Conservation (phyloP, 495 filamentous ascomycete species). For the Trypethelium eluteriae region DNA sequence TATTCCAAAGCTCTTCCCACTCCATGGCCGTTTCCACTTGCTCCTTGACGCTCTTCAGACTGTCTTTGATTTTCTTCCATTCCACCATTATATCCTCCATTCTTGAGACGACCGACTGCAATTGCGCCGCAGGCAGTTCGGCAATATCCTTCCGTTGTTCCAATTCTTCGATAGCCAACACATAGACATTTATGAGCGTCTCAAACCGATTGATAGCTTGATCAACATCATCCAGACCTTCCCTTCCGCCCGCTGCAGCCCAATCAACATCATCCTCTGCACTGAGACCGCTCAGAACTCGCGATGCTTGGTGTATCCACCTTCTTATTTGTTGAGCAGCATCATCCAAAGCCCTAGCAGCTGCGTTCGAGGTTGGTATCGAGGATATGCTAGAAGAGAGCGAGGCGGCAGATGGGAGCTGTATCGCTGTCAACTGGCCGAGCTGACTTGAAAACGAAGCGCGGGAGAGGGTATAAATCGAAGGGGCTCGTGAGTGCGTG, state of each 20-base stretch:
- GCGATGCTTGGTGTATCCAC: constrained; percentile 85
- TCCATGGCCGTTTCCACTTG: constrained; percentile 97
- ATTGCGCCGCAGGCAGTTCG: constrained; percentile 56
- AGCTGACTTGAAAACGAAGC: constrained; percentile 87
- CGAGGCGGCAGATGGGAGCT: constrained; percentile 72
- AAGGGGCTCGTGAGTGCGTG: constrained; percentile 54
- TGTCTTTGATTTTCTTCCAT: constrained; percentile 71
- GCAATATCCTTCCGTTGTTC: constrained; percentile 72
- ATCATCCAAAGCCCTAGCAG: constrained; percentile 65
- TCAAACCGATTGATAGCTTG: constrained; percentile 79
- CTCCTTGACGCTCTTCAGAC: constrained; percentile 68
- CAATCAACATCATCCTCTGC: constrained; percentile 96
- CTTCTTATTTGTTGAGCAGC: constrained; percentile 83
- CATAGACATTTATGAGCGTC: constrained; percentile 78
- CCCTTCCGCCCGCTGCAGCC: constrained; percentile 85
- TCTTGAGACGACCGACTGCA: constrained; percentile 65
- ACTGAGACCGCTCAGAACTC: constrained; percentile 76
- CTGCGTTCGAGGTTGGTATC: constrained; percentile 71
- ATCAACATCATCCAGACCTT: constrained; percentile 84
- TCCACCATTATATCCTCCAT: constrained; percentile 81
- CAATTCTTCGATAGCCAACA: constrained; percentile 80
- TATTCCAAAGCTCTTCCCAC: constrained; percentile 96
- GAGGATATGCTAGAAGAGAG: constrained; percentile 72
- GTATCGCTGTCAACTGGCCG: constrained; percentile 74
- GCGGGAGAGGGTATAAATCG: constrained; percentile 81